These are phyloP conservation scores for Kuraishia cidri DNA, from an alignment of 805 yeast genomes.

Conservation along the genomic window DNA sequence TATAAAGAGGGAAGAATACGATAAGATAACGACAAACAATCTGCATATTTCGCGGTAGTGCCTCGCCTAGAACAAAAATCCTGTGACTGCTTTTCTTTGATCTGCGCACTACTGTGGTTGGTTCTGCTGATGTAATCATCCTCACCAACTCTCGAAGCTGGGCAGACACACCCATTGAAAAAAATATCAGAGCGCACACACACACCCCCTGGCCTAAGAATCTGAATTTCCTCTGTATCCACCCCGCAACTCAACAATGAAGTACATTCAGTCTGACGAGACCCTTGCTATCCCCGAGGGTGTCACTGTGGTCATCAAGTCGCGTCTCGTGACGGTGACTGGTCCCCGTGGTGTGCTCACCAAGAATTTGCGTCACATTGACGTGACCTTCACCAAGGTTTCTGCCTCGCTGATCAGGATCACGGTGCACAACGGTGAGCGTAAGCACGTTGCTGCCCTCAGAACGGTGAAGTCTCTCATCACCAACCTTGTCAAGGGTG, in stretches of 20 bases:
- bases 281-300: slow-evolving; percentile 74
- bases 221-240: not conserved
- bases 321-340: slow-evolving; percentile 82
- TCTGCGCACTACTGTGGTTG: too few relatives aligned
- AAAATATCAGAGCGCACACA: too few relatives aligned
- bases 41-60: too few relatives aligned
- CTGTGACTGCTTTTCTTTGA: too few relatives aligned
- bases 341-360: slow-evolving; percentile 96
- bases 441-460: slow-evolving; percentile 99
- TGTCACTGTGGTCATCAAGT: slow-evolving; percentile 83
- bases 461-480: slow-evolving; percentile 97
- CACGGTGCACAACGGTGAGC: slow-evolving; percentile 97
- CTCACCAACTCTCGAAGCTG: too few relatives aligned
- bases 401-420: slow-evolving; percentile 69
- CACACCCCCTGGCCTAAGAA: too few relatives aligned
- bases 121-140: too few relatives aligned
- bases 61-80: too few relatives aligned
- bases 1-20: too few relatives aligned
- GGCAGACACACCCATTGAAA: too few relatives aligned
- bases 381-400: slow-evolving; percentile 85
- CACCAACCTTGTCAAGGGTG: slow-evolving; percentile 95
- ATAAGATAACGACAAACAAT: too few relatives aligned
- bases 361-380: slow-evolving; percentile 91
- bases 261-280: slow-evolving; percentile 56
- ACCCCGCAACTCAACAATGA: slow-evolving; percentile 27